Evolutionary conservation across 1,139 yeast genomes (phyloP), one percentile per base, ranked within the genome.

Genomic region (Yamadazyma sp.): DNA sequence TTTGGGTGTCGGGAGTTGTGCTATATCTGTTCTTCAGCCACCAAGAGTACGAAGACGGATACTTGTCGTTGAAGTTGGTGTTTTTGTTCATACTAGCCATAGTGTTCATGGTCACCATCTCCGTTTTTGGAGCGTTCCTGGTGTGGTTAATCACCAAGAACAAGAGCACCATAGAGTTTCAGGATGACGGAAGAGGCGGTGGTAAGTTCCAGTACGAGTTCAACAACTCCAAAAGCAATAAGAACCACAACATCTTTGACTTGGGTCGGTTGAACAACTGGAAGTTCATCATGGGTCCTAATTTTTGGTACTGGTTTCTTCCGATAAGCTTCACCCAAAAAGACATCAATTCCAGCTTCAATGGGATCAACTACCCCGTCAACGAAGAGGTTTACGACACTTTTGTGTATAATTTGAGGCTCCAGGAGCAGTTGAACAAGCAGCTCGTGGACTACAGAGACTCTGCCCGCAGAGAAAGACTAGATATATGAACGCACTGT

Each of bases 111-210:
- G 46, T 86, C 0, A 76, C 95, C 2, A 71, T 87, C 11, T 58
- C 71, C 0, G 58, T 75, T 0, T 91, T 92, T 58, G 62, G 79
- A 0, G 64, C 60, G 1, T 83, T 84, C 56, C 77, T 84, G 40
- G 43, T 81, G 3, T 87, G 78, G 50, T 72, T 87, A 49, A 59
- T 87, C 10, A 45, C 78, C 14, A 61, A 58, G 8, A 92, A 92
- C 59, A 66, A 69, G 43, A 89, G 98, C 9, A 92, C 98, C 0
- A 75, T 92, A 20, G 99, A 92, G 61, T 68, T 81, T 38, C 83
- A 85, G 62, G 69, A 73, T 33, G 72, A 72, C 24, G 66, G 83
- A 27, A 63, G 69, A 66, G 76, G 75, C 48, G 64, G 73, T 41
- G 49, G 44, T 10, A 48, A 47, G 18, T 62, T 61, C 46, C 61